Conservation (phyloP, 1,284 basidiomycete species). For the Boletus subluridellus region DNA sequence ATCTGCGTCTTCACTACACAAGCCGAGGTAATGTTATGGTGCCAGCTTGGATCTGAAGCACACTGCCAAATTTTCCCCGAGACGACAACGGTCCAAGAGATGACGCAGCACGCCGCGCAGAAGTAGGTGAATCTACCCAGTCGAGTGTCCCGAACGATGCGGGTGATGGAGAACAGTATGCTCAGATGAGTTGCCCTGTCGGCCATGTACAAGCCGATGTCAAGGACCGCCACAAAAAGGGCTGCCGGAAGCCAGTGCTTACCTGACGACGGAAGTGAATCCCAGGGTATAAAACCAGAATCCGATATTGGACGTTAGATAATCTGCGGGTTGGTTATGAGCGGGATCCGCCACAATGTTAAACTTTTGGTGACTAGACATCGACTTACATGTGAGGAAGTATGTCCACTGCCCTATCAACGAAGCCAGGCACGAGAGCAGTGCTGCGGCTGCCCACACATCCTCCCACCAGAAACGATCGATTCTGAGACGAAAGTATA, state of each 20-base stretch:
- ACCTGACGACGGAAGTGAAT: slow-evolving; percentile 2
- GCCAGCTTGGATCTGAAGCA: slow-evolving; percentile 5
- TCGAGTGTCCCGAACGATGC: not conserved
- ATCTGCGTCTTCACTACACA: not conserved
- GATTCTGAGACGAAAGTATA: slow-evolving; percentile 17
- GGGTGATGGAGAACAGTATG: slow-evolving; percentile 9
- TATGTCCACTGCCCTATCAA: slow-evolving; percentile 10
- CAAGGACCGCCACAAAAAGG: not conserved
- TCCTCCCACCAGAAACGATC: slow-evolving; percentile 22
- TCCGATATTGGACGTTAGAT: not conserved
- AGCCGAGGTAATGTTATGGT: not conserved
- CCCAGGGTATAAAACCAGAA: slow-evolving; percentile 6
- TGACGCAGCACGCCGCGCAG: slow-evolving; percentile 3
- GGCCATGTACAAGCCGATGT: not conserved
- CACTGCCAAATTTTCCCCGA: slow-evolving; percentile 5
- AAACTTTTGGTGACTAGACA: not conserved
- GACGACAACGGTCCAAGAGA: slow-evolving; percentile 6
- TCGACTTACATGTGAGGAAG: slow-evolving; percentile 4
- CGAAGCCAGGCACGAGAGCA: slow-evolving; percentile 1
- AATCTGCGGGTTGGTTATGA: not conserved
- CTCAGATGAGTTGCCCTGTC: slow-evolving; percentile 5
- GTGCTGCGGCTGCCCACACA: slow-evolving; percentile 4
- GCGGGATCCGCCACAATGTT: not conserved
- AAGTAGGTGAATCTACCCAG: slow-evolving; percentile 2
- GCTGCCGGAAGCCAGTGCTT: not conserved